These are phyloP conservation scores for Volvox reticuliferus DNA, from an alignment of 139 green algal genomes.

Conservation along the genomic window DNA sequence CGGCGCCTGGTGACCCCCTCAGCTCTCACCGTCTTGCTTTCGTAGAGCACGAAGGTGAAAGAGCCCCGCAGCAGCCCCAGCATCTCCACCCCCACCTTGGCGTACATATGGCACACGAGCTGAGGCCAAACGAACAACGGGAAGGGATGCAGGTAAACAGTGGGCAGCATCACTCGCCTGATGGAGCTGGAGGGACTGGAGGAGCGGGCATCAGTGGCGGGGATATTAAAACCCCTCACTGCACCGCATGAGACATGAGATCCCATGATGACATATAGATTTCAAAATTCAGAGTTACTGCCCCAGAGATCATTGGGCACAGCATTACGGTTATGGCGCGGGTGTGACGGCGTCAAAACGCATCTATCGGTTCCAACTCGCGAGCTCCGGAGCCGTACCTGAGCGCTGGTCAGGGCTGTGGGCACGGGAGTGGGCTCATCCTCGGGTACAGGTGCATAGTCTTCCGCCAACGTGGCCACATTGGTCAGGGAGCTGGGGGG, in stretches of 20 bases:
- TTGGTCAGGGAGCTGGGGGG: conserved; percentile 4
- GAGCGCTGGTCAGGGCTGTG: background rate
- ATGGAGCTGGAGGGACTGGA: too few species aligned
- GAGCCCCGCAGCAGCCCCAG: conserved; percentile 60
- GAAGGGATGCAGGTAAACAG: too few species aligned
- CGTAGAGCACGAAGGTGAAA: conserved; percentile 71
- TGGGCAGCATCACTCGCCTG: too few species aligned
- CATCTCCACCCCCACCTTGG: conserved; percentile 58
- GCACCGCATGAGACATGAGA: too few species aligned
- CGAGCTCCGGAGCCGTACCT: background rate
- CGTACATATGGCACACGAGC: conserved; percentile 54
- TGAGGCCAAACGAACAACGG: background rate
- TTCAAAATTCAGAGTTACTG: too few species aligned
- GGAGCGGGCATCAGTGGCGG: too few species aligned
- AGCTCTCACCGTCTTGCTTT: conserved; percentile 60
- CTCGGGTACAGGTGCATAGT: conserved; percentile 28
- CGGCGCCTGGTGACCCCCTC: background rate
- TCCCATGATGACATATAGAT: too few species aligned
- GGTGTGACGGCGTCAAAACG: too few species aligned
- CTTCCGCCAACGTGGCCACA: background rate
- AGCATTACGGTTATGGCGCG: too few species aligned
- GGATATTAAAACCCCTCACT: too few species aligned
- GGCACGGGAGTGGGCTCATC: background rate
- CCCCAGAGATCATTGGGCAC: too few species aligned
- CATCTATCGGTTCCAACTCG: too few species aligned